Percentiles rank a stretch among this genome's conserved stretches.
Evolutionary conservation across 176 grass and related monocot genomes (phyloP).

Genomic region (Raddia guianensis): DNA sequence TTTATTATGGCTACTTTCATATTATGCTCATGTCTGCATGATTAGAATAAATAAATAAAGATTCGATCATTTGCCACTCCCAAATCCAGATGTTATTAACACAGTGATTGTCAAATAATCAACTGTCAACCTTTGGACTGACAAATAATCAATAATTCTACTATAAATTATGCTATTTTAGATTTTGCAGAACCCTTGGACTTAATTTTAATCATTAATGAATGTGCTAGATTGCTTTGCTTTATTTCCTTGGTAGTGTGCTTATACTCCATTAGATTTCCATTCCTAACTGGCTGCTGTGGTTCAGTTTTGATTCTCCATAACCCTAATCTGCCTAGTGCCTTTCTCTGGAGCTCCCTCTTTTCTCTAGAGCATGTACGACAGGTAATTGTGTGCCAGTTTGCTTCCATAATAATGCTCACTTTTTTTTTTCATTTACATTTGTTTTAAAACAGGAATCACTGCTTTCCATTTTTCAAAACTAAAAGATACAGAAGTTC

Average conservation of each 20-base stretch:
- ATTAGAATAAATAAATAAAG: background rate
- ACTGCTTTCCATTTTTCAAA: no score
- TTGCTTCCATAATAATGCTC: background rate
- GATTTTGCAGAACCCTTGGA: background rate
- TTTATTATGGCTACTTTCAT: background rate
- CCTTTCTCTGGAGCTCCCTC: no score
- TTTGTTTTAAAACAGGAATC: no score
- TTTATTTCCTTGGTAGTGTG: background rate
- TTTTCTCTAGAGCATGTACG: background rate
- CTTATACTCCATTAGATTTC: background rate
- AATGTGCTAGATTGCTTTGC: constrained; percentile 10
- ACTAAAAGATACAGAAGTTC: no score
- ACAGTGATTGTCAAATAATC: no score
- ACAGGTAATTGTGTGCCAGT: background rate
- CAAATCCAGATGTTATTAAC: no score
- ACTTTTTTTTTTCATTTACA: background rate
- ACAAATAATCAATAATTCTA: no score
- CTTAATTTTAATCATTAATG: background rate
- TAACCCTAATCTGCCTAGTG: background rate
- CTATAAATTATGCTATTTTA: background rate
- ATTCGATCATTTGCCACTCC: no score
- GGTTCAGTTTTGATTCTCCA: background rate
- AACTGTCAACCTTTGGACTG: no score
- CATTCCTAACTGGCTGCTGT: background rate
- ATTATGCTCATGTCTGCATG: constrained; percentile 14